phyloP scores from a whole-genome alignment of 192 early-diverging fungal species.

The Coemansia sp. region DNA sequence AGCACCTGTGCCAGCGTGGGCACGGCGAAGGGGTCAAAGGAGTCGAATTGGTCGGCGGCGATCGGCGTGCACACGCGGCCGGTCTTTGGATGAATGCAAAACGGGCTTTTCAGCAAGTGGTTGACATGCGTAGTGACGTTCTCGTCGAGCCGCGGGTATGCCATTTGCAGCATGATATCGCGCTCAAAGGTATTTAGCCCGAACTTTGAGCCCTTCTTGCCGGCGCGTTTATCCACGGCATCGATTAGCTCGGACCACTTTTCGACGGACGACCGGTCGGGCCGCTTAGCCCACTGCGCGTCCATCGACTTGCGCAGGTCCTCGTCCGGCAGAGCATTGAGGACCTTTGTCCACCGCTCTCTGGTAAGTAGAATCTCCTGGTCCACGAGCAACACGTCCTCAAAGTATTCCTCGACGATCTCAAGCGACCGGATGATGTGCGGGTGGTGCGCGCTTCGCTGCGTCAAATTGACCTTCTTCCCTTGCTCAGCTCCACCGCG shows the following conservation, averaged over 20 bases:
- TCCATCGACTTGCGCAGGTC: constrained; percentile 50
- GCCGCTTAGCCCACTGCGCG: constrained; percentile 42
- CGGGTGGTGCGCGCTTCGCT: constrained; percentile 65
- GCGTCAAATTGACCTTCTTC: constrained; percentile 73
- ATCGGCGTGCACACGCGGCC: constrained; percentile 98
- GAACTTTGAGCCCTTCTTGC: constrained; percentile 37
- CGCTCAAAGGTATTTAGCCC: constrained; percentile 50
- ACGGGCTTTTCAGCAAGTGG: constrained; percentile 97
- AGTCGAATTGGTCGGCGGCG: constrained; percentile 68
- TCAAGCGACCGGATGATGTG: constrained; percentile 58
- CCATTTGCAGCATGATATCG: constrained; percentile 89
- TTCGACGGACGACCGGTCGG: constrained; percentile 37
- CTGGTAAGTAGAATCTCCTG: constrained; percentile 71
- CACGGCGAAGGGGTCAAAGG: constrained; percentile 80
- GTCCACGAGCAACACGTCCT: constrained; percentile 66
- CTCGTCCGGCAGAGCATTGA: constrained; percentile 79
- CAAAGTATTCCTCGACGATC: constrained; percentile 76
- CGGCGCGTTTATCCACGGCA: constrained; percentile 37
- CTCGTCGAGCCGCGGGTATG: constrained; percentile 92
- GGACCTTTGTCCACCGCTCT: constrained; percentile 75
- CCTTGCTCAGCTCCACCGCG: constrained; percentile 75
- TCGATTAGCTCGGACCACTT: constrained; percentile 57
- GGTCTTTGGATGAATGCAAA: constrained; percentile 96
- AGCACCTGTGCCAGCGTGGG: constrained; percentile 75
- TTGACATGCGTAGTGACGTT: constrained; percentile 89